Evolutionary conservation across 768 basidiomycete species (phyloP).

Genomic region (Scleroderma bovista): DNA sequence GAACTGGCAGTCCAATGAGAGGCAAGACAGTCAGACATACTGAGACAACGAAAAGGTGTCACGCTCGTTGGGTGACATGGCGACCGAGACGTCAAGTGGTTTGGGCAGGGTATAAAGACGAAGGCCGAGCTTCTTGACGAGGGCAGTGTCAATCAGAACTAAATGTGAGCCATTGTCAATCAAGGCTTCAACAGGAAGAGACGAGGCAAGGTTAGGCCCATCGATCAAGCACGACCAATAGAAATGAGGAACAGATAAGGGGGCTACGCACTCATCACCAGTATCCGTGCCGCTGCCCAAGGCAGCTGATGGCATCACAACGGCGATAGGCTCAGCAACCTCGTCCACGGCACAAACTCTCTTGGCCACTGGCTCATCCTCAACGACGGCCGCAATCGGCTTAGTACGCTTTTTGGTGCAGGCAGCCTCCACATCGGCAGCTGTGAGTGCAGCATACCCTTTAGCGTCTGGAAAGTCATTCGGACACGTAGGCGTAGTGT

Average conservation of each 20-base stretch:
- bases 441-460: constrained; percentile 13
- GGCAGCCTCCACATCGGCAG: background rate
- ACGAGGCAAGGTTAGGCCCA: background rate
- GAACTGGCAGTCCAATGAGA: constrained; percentile 8
- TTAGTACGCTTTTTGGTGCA: background rate
- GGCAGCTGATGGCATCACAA: constrained; percentile 1
- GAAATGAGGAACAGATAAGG: constrained; percentile 4
- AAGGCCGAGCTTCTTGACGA: constrained; percentile 12
- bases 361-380: background rate
- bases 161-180: constrained; percentile 29
- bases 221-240: constrained; percentile 9
- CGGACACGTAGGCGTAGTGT: constrained; percentile 11
- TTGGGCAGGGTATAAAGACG: background rate
- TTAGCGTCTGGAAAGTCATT: constrained; percentile 13
- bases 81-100: constrained; percentile 4
- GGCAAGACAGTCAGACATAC: constrained; percentile 11
- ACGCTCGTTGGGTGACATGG: background rate
- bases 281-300: constrained; percentile 8
- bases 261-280: constrained; percentile 5
- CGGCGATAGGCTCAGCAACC: background rate
- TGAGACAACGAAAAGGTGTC: constrained; percentile 1
- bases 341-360: background rate
- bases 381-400: background rate
- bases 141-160: constrained; percentile 25
- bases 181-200: constrained; percentile 7